Evolutionary conservation across 371 early-diverging fungal genomes (phyloP), one percentile per base, ranked within the genome.

Genomic region (Syncephalastrum sp.): DNA sequence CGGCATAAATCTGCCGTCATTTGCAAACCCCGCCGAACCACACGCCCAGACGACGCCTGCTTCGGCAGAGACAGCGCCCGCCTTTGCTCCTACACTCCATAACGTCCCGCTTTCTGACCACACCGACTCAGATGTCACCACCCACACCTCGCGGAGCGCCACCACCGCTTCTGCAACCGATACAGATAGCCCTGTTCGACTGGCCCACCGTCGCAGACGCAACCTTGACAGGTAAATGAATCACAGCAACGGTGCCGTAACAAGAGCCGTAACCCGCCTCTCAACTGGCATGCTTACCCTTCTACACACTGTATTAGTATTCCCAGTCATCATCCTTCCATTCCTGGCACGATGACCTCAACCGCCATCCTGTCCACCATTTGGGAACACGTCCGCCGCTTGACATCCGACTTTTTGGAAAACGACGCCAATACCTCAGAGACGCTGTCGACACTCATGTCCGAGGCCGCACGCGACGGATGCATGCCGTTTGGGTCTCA

Each of bases 401-500:
- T 77, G n/a, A 72, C 69, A 42, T 68, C 57, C 50, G 65, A 74
- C 50, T 42, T 72, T 42, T 57, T 77, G 19, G 74, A 77, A 53
- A 77, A 77, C 44, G 78, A 77, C 53, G 63, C 68, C 19, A 72
- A 70, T 50, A 69, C 78, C 44, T 55, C 69, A 42, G 78, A 77
- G 10, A 72, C 74, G 14, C 51, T 72, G 3, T 63, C 66, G 21
- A 64, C 63, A 1, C 57, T 77, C 7, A 63, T 74, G 42, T 70
- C 78, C 10, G 78, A 77, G 61, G 78, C 78, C 5, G 57, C 70
- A 7, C 52, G 72, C 25, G 78, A 77, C 58, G 78, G 78, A 0
- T 74, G 72, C 47, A 52, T 77, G 45, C 78, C 78, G 0, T 74
- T 77, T 55, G 62, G 72, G 1, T 72, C 74, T 17, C 78, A 67